Percentiles rank a stretch among this genome's conserved stretches.
These are phyloP conservation scores for Durusdinium trenchii DNA, from an alignment of 73 alveolate genomes.

Conservation along the genomic window DNA sequence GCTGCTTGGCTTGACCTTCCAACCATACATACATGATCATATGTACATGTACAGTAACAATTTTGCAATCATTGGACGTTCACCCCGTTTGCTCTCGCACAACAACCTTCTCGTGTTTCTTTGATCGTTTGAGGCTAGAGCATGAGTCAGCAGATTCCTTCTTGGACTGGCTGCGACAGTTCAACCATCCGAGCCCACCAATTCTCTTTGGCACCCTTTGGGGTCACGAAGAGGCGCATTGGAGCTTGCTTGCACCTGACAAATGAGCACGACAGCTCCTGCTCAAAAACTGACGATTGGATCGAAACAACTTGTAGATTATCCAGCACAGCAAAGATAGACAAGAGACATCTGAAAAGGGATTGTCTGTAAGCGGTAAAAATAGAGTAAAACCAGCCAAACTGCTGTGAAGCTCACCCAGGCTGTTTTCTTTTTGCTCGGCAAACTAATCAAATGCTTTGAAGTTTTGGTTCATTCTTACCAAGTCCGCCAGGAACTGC, in stretches of 20 bases:
- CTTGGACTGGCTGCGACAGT: constrained; percentile 7
- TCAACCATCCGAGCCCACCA: constrained; percentile 30
- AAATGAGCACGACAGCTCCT: no score
- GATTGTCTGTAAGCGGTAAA: no score
- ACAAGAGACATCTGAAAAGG: no score
- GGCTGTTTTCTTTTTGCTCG: no score
- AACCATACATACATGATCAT: neutral
- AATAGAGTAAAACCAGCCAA: no score
- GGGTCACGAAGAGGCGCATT: constrained; percentile 74
- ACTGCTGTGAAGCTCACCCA: no score
- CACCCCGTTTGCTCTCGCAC: neutral
- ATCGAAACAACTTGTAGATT: no score
- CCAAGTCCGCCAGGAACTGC: constrained; percentile 15
- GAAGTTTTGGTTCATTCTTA: no score
- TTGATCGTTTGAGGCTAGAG: neutral
- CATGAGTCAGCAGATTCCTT: constrained; percentile 9
- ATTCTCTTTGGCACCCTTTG: constrained; percentile 60
- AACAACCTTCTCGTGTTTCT: neutral
- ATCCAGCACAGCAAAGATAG: no score
- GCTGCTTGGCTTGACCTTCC: neutral
- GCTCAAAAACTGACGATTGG: no score
- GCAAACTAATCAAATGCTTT: no score
- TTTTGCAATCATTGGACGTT: neutral
- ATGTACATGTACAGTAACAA: neutral
- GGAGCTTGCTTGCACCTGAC: no score